Base-by-base conservation (phyloP, 1,284 basidiomycete genomes). In the Moniliella sp. region DNA sequence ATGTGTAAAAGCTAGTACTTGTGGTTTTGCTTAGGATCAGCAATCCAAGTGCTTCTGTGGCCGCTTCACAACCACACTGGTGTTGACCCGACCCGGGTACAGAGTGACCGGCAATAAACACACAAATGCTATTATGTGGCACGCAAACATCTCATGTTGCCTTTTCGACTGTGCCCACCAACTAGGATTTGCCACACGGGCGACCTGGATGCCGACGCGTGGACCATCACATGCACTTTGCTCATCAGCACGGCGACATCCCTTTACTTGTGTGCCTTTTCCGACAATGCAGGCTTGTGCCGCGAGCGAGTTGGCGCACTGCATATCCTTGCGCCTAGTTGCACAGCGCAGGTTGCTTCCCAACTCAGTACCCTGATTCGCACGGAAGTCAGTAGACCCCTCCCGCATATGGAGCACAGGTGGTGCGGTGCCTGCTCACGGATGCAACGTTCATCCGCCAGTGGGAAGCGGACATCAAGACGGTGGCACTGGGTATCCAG, bases 161-260 rank as follows among this genome's bases (percentile, higher is more conserved):
- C 86, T 91, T 66, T 83, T 93, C 61, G 86, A 93, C 65, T 78
- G 76, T 53, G 84, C 84, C 4, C 93, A 93, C 64, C 84, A 93
- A n/a, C n/a, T n/a, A 63, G 82, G 81, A 27, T 86, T 82, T 60
- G 64, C 80, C n/a, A n/a, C 17, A 81, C 76, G 49, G 81, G 81
- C 3, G 73, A 82, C 57, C 81, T 81, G 36, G 64, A 76, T 48
- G 74, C 73, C 33, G 91, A 99, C 54, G 91, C 88, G 4, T 88
- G 78, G 62, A 81, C 86, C 16, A 74, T 94, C 36, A 78, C n/a
- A n/a, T 88, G 43, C 74, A 91, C 67, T 88, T 93, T 65, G 75
- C 74, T 18, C n/a, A n/a, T n/a, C n/a, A 71, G 45, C 43, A 43
- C 26, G 66, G 66, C 40, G 70, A 69, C 12, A 72, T 88, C 30